Evolutionary conservation across 2,329 filamentous ascomycete genomes (phyloP).

Genomic region (Leptographium flavum): DNA sequence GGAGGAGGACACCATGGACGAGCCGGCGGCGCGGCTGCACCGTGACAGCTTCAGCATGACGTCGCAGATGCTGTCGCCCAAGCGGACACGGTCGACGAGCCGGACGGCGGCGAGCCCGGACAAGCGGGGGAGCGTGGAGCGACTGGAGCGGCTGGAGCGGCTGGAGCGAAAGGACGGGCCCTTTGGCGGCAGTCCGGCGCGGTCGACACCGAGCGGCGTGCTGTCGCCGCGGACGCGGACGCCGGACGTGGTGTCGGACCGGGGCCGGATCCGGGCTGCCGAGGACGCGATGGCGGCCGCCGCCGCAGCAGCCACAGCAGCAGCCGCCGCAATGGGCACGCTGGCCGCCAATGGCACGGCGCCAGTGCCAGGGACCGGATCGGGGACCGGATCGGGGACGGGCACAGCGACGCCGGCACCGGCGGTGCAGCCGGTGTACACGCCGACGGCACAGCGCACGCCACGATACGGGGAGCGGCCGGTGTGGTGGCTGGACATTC

Average conservation of each 20-base stretch:
- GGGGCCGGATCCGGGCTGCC: not conserved
- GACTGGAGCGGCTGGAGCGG: too few species aligned
- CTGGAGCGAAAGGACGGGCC: too few species aligned
- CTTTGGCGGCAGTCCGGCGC: too few species aligned
- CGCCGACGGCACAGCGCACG: conserved; percentile 10
- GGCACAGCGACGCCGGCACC: not conserved
- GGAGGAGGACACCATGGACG: not conserved
- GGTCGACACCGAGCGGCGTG: not conserved
- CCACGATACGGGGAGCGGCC: conserved; percentile 62
- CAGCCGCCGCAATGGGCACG: not conserved
- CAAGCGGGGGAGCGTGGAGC: not conserved
- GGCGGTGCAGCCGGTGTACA: conserved; percentile 6
- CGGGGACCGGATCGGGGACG: too few species aligned
- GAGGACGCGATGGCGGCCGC: not conserved
- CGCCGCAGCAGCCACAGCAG: not conserved
- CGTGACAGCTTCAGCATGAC: conserved; percentile 17
- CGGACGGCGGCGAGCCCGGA: not conserved
- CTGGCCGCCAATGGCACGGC: not conserved
- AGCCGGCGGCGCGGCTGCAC: conserved; percentile 4
- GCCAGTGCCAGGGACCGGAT: too few species aligned
- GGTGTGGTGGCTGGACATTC: conserved; percentile 91
- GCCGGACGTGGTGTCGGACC: not conserved
- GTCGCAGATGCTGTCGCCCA: conserved; percentile 27
- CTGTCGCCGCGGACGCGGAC: not conserved
- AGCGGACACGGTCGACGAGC: conserved; percentile 27